These are phyloP conservation scores for Aaosphaeria pasadenensis DNA, from an alignment of 2,329 filamentous ascomycete genomes.

Conservation along the genomic window DNA sequence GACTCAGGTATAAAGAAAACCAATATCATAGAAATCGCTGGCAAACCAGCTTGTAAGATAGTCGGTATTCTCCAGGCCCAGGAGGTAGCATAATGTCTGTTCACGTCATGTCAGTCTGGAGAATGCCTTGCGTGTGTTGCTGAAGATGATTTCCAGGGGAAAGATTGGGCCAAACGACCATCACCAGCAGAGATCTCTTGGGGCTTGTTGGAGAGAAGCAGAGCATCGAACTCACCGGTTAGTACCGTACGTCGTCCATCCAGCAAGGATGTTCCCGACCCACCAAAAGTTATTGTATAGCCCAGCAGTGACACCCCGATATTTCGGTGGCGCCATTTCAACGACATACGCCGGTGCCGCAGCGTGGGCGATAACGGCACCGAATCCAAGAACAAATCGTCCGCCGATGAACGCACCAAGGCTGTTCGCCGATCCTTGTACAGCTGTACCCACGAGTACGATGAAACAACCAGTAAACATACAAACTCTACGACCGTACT, in stretches of 20 bases:
- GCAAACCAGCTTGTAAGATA: constrained; percentile 16
- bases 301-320: constrained; percentile 3
- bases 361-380: constrained; percentile 57
- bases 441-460: constrained; percentile 1
- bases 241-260: constrained; percentile 3
- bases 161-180: constrained; percentile 51
- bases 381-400: constrained; percentile 63
- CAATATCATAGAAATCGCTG: constrained; percentile 43
- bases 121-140: constrained; percentile 46
- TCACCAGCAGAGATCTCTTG: constrained; percentile 13
- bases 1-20: constrained; percentile 59
- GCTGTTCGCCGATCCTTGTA: constrained; percentile 22
- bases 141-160: constrained; percentile 61
- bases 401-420: constrained; percentile 63
- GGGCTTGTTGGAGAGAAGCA: not conserved
- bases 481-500: not conserved
- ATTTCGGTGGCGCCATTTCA: constrained; percentile 2
- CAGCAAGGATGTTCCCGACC: constrained; percentile 4
- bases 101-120: not conserved
- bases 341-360: constrained; percentile 2
- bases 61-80: constrained; percentile 1
- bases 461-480: constrained; percentile 1
- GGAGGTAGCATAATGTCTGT: constrained; percentile 41
- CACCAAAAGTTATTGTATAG: constrained; percentile 5
- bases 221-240: not conserved